A percentile compares a stretch with the other conserved stretches of the same genome.
Conservation (phyloP, 768 basidiomycete species). For the Tephrocybe sp. region DNA sequence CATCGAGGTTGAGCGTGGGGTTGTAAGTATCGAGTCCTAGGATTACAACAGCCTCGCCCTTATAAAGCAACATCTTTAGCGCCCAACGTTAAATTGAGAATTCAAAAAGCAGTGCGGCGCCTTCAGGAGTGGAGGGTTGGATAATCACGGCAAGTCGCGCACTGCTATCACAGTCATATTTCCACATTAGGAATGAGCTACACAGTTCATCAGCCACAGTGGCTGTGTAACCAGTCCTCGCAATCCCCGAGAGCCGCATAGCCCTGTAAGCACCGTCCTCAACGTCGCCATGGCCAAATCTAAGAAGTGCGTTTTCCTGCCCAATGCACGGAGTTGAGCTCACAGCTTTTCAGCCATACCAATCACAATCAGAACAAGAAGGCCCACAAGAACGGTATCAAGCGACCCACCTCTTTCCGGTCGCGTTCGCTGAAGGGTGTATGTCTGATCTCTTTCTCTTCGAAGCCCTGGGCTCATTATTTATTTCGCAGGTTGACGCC, state of each 20-base stretch:
- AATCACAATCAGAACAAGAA: constrained; percentile 97
- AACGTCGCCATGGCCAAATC: constrained; percentile 87
- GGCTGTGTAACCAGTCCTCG: constrained; percentile 33
- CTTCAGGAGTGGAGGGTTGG: too few species aligned
- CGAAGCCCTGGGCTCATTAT: constrained; percentile 3
- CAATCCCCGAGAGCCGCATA: constrained; percentile 15
- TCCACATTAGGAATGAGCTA: constrained; percentile 25
- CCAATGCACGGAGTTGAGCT: background rate
- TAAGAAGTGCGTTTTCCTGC: constrained; percentile 70
- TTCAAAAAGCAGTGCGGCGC: too few species aligned
- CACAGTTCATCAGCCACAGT: constrained; percentile 46
- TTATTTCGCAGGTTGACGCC: constrained; percentile 61
- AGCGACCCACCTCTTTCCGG: constrained; percentile 70
- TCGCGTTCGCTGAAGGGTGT: constrained; percentile 90
- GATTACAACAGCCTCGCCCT: background rate
- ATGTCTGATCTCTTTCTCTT: constrained; percentile 38
- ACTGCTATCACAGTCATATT: background rate
- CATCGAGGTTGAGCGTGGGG: constrained; percentile 2
- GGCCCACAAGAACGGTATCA: constrained; percentile 98
- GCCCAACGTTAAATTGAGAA: background rate
- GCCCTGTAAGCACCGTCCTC: constrained; percentile 27
- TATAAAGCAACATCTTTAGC: background rate
- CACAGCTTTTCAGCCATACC: constrained; percentile 58
- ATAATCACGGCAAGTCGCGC: constrained; percentile 12
- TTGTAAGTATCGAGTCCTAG: background rate